Evolutionary conservation across 2,329 filamentous ascomycete genomes (phyloP).

Genomic region (Xylariaceae sp.): DNA sequence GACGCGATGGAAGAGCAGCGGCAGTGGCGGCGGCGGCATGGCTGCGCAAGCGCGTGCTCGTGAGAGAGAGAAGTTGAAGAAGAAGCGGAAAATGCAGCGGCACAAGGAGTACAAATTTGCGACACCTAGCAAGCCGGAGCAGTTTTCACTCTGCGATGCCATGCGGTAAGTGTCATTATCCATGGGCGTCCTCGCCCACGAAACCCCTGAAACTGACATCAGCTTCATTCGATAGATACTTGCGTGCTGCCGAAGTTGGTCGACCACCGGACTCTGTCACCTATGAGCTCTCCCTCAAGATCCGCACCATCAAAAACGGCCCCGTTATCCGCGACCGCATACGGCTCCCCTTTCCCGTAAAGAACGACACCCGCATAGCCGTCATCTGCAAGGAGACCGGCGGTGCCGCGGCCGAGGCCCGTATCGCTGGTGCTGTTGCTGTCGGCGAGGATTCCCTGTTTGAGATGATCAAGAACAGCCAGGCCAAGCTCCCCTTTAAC

Average conservation of each 20-base stretch:
- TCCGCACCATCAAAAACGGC: constrained; percentile 81
- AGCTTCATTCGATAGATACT: constrained; percentile 56
- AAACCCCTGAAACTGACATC: constrained; percentile 9
- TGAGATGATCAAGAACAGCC: constrained; percentile 61
- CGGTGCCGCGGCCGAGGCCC: constrained; percentile 67
- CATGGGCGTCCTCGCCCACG: constrained; percentile 4
- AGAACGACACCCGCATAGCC: constrained; percentile 82
- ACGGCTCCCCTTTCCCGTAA: constrained; percentile 82
- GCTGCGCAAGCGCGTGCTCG: constrained; percentile 37
- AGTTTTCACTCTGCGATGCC: constrained; percentile 83
- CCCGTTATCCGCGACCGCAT: constrained; percentile 84
- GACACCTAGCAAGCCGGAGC: constrained; percentile 56
- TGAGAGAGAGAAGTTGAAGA: constrained; percentile 50
- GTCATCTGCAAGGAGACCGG: constrained; percentile 87
- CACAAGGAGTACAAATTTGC: constrained; percentile 61
- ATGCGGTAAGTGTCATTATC: constrained; percentile 62
- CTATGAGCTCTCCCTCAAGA: constrained; percentile 82
- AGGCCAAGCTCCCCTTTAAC: constrained; percentile 81
- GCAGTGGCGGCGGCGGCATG: constrained; percentile 15
- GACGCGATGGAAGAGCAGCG: constrained; percentile 35
- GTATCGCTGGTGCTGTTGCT: constrained; percentile 71
- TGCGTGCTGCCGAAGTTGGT: constrained; percentile 90
- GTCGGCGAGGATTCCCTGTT: constrained; percentile 87
- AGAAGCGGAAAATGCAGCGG: constrained; percentile 59
- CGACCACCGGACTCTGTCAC: constrained; percentile 68